phyloP scores from a whole-genome alignment of 2,329 filamentous ascomycete genomes.

The Fusarium torulosum region DNA sequence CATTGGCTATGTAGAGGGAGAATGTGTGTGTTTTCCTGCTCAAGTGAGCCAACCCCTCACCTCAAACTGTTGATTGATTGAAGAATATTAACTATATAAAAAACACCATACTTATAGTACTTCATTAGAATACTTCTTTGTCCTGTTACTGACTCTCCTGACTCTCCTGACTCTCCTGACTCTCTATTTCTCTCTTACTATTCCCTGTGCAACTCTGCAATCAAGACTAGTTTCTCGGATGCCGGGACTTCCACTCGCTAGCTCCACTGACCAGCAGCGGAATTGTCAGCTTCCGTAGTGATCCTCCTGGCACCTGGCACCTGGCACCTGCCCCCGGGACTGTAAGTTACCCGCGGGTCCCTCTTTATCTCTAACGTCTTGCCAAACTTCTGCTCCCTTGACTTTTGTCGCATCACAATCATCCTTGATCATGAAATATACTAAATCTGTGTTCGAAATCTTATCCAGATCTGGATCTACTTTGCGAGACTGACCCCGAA shows the following conservation, averaged over 20 bases:
- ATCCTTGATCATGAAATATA: slow-evolving; percentile 3
- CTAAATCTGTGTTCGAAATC: not conserved
- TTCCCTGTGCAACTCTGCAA: not conserved
- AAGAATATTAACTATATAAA: not conserved
- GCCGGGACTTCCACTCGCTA: slow-evolving; percentile 44
- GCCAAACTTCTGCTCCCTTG: not conserved
- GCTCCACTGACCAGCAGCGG: slow-evolving; percentile 41
- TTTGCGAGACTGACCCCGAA: slow-evolving; percentile 1
- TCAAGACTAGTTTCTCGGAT: slow-evolving; percentile 33
- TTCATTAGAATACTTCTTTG: too few relatives aligned
- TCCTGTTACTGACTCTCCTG: not conserved
- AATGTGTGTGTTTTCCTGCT: not conserved
- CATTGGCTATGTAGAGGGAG: not conserved
- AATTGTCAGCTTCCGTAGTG: slow-evolving; percentile 40
- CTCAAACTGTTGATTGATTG: too few relatives aligned
- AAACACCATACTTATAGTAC: not conserved
- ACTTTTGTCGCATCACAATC: slow-evolving; percentile 1
- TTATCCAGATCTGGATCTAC: not conserved
- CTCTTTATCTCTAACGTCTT: slow-evolving; percentile 3
- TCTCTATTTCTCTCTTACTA: not conserved
- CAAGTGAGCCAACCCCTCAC: not conserved
- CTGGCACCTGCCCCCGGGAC: too few relatives aligned
- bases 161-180: too few relatives aligned
- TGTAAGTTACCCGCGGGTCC: not conserved
- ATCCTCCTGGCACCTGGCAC: not conserved